Conservation (phyloP, 257 asterid genomes). For the Lithospermum erythrorhizon region DNA sequence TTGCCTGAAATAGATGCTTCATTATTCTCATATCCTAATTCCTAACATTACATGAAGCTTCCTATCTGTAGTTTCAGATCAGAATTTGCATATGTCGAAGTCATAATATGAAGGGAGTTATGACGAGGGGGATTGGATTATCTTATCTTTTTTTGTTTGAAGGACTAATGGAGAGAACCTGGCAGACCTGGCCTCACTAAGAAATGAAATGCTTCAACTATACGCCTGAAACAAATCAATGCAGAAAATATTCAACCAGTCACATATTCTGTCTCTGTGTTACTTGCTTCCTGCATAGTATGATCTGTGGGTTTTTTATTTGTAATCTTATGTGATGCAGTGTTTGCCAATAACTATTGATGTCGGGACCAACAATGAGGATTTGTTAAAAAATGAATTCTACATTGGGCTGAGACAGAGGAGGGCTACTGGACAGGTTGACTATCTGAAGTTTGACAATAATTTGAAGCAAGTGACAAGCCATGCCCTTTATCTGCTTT, state of each 20-base stretch:
- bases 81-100: not conserved
- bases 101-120: not conserved
- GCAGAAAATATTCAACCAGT: not conserved
- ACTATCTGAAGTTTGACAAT: slow-evolving; percentile 4
- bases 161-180: not conserved
- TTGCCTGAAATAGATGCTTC: not conserved
- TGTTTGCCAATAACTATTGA: slow-evolving; percentile 91
- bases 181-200: not conserved
- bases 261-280: not conserved
- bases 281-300: not conserved
- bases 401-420: slow-evolving; percentile 86
- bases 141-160: not conserved
- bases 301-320: not conserved
- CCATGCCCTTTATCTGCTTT: slow-evolving; percentile 5
- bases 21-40: no score
- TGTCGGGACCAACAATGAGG: slow-evolving; percentile 87
- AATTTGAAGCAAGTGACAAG: not conserved
- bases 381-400: slow-evolving; percentile 70
- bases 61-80: not conserved
- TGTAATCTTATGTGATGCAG: slow-evolving; percentile 20
- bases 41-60: no score
- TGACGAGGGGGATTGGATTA: not conserved
- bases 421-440: slow-evolving; percentile 92
- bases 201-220: not conserved
- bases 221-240: not conserved